Evolutionary conservation across 1,139 yeast species (phyloP).

Genomic region (Magnusiomyces magnusii): DNA sequence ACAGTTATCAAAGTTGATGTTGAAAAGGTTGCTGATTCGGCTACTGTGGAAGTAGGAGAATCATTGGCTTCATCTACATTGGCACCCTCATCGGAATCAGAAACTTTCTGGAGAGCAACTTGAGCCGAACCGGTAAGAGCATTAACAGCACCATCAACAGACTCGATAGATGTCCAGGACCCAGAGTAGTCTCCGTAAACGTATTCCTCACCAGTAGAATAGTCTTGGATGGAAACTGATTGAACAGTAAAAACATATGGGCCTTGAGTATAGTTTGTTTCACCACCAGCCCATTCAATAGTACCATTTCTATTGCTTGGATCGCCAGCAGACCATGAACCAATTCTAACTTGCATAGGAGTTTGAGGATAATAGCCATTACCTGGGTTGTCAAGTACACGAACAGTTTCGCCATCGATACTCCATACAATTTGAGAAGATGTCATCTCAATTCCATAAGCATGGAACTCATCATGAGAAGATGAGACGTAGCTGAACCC

Average conservation of each 20-base stretch:
- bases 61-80: background rate
- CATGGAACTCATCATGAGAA: conserved; percentile 56
- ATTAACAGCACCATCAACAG: conserved; percentile 54
- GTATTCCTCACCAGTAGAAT: conserved; percentile 70
- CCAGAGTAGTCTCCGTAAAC: conserved; percentile 59
- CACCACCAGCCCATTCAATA: conserved; percentile 80
- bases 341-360: conserved; percentile 65
- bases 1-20: background rate
- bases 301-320: conserved; percentile 56
- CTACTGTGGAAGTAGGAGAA: background rate
- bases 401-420: conserved; percentile 50
- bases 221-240: conserved; percentile 58
- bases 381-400: conserved; percentile 47
- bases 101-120: background rate
- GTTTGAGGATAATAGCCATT: conserved; percentile 58
- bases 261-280: conserved; percentile 54
- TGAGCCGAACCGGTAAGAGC: conserved; percentile 50
- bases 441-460: conserved; percentile 80
- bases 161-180: conserved; percentile 56
- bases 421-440: conserved; percentile 54
- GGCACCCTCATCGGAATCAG: background rate
- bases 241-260: conserved; percentile 66
- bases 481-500: conserved; percentile 51
- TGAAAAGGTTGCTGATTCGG: background rate
- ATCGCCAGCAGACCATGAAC: conserved; percentile 82